Evolutionary conservation across 768 basidiomycete genomes (phyloP).

Genomic region (Boletus tomentosulus): DNA sequence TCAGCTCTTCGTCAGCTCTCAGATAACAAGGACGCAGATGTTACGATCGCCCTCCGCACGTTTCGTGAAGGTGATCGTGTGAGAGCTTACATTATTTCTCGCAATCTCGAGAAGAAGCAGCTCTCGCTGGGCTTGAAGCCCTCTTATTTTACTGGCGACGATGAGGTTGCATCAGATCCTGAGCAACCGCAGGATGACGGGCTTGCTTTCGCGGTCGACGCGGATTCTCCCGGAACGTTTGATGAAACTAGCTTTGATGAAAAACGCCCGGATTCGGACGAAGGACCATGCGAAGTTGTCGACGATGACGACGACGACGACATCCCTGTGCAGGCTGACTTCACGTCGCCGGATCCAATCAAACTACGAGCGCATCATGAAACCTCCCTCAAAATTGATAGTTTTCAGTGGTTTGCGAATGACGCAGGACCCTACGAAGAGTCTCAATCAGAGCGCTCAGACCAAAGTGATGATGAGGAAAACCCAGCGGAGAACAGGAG

Average conservation of each 20-base stretch:
- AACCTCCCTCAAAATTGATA: conserved; percentile 47
- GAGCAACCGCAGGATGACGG: conserved; percentile 23
- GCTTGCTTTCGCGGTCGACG: conserved; percentile 31
- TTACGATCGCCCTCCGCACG: conserved; percentile 66
- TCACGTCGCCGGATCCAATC: neutral
- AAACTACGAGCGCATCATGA: neutral
- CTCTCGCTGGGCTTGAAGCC: conserved; percentile 83
- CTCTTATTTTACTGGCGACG: conserved; percentile 74
- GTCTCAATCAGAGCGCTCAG: conserved; percentile 41
- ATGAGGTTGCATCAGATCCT: conserved; percentile 31
- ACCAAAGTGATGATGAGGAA: conserved; percentile 34
- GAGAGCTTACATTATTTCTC: conserved; percentile 67
- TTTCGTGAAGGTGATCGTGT: conserved; percentile 88
- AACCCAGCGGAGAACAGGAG: conserved; percentile 46
- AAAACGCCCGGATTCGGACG: conserved; percentile 11
- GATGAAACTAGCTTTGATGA: conserved; percentile 19
- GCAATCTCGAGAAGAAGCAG: conserved; percentile 76
- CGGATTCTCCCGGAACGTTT: conserved; percentile 19
- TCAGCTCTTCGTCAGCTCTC: conserved; percentile 55
- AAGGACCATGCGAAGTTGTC: conserved; percentile 12
- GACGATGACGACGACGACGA: conserved; percentile 16
- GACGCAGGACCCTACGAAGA: conserved; percentile 36
- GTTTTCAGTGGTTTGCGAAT: conserved; percentile 69
- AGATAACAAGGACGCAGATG: conserved; percentile 81
- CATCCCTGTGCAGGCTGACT: conserved; percentile 19